phyloP scores from a whole-genome alignment of 139 green algal genomes.

The Ostreobium quekettii region DNA sequence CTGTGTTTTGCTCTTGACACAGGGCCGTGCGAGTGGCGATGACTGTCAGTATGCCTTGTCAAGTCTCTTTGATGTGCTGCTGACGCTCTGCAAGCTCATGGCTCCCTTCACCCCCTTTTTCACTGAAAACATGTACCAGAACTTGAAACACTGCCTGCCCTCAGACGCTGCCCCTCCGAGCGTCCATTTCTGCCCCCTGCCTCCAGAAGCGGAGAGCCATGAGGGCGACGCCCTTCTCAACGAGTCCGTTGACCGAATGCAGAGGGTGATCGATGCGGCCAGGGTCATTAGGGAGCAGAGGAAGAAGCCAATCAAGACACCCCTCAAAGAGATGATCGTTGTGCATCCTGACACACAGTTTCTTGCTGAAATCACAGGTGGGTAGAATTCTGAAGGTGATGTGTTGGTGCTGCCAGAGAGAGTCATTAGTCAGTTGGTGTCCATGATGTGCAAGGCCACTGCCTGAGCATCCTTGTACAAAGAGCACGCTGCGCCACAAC shows the following conservation, averaged over 20 bases:
- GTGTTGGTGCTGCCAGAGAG: neutral
- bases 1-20: neutral
- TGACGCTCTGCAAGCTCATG: constrained; percentile 90
- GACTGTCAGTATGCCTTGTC: constrained; percentile 61
- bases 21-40: constrained; percentile 50
- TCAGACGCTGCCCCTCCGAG: constrained; percentile 33
- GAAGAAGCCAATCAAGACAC: constrained; percentile 73
- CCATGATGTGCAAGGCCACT: no score
- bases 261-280: constrained; percentile 77
- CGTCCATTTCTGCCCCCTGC: constrained; percentile 86
- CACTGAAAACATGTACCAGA: constrained; percentile 96
- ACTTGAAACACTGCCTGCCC: constrained; percentile 62
- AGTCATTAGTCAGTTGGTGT: no score
- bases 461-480: no score
- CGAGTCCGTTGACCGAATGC: constrained; percentile 79
- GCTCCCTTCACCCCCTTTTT: constrained; percentile 98
- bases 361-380: constrained; percentile 72
- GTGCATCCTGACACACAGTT: constrained; percentile 77
- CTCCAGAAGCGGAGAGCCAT: constrained; percentile 25
- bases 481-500: no score
- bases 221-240: constrained; percentile 62
- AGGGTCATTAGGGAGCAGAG: constrained; percentile 75
- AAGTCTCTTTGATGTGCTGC: constrained; percentile 76
- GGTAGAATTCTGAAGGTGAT: constrained; percentile 5
- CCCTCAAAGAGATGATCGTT: constrained; percentile 66